Evolutionary conservation across 2,329 filamentous ascomycete species (phyloP), one percentile per base, ranked within the genome.

Genomic region (Cylindrodendrum hubeiense): DNA sequence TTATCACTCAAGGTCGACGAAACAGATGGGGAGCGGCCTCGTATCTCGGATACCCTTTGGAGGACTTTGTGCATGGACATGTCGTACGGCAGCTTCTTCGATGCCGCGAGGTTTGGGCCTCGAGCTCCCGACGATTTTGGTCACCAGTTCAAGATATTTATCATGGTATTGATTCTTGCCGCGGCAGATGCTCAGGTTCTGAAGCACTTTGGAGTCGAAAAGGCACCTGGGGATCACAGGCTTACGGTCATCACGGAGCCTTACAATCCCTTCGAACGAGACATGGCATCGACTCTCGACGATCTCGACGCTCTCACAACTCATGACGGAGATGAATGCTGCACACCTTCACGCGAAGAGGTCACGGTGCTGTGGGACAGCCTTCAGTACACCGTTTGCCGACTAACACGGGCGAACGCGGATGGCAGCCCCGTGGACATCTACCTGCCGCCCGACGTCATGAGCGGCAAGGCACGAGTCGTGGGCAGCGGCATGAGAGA

Each of bases 121-220:
- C 41, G 55, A 19, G 69, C 71, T 10, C 71, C 72, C 0, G 67
- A 67, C n/a, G 67, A 67, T 9, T 67, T 71, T 9, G 66, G 66
- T 2, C 21, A 41, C 5, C 68, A 75, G 56, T 74, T 74, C 58
- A 60, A 60, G 15, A 62, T 66, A 13, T 71, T 74, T 34, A 56
- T 73, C 34, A 30, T 71, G 34, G 60, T 74, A n/a, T 60, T 71
- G 63, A 68, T 75, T 6, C 63, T 74, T 49, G 74, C 78, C 6
- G 77, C 76, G 54, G 79, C 79, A 17, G 80, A 80, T 62, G 75
- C 76, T 22, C 74, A 71, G 34, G 74, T 77, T 2, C 76, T 76
- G 34, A 65, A 75, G 55, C 73, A 78, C 26, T 61, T 78, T 69
- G 68, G 67, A 65, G 53, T 79, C 71, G 21, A 75, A n/a, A 49